Conservation (phyloP, 140 eudicot species). For the Ambrosia hybrid region DNA sequence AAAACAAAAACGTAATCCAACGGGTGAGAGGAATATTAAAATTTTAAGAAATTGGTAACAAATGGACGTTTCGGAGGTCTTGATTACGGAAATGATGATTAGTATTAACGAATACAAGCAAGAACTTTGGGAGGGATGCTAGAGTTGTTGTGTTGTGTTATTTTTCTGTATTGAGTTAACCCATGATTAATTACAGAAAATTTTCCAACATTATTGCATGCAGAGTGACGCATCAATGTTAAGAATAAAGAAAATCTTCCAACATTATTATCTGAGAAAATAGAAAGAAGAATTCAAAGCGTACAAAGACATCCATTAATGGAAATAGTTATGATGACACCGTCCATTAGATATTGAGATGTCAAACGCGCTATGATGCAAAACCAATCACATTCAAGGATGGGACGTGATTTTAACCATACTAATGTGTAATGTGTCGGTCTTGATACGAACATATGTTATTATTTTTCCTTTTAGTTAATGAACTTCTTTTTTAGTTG, state of each 20-base stretch:
- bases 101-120: no score
- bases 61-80: no score
- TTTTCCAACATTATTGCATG: background rate
- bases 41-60: no score
- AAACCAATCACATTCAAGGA: conserved; percentile 21
- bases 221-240: background rate
- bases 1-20: no score
- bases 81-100: no score
- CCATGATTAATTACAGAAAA: no score
- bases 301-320: conserved; percentile 9
- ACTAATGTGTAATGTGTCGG: conserved; percentile 9
- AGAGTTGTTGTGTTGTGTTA: no score
- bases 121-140: no score
- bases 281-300: conserved; percentile 13
- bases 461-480: background rate
- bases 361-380: conserved; percentile 5
- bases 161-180: no score
- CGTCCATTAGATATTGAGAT: conserved; percentile 17
- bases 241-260: background rate
- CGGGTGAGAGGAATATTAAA: no score
- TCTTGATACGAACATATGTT: background rate
- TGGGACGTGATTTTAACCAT: conserved; percentile 3
- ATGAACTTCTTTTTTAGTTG: background rate
- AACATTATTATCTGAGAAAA: background rate
- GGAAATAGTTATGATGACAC: conserved; percentile 11